Conservation (phyloP, 73 alveolate genomes). For the Paramecium octaurelia region DNA sequence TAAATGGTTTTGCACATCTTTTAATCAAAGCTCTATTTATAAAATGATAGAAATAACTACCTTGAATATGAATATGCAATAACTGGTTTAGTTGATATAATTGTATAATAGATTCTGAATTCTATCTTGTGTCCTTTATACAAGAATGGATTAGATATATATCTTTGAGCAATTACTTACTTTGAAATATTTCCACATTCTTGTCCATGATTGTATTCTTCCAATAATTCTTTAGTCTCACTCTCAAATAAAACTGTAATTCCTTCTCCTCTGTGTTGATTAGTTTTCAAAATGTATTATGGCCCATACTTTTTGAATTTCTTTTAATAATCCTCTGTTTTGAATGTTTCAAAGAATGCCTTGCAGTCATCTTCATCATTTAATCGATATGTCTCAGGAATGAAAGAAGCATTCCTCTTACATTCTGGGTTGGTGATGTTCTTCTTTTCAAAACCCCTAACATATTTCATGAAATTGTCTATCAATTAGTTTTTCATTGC, state of each 20-base stretch:
- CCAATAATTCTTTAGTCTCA: not conserved
- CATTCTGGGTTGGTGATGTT: constrained; percentile 30
- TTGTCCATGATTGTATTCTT: constrained; percentile 38
- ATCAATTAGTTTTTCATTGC: constrained; percentile 29
- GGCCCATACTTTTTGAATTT: constrained; percentile 41
- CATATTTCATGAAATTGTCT: constrained; percentile 27
- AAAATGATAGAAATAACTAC: not conserved
- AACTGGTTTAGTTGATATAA: constrained; percentile 53
- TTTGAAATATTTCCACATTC: constrained; percentile 36
- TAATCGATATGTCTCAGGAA: constrained; percentile 51
- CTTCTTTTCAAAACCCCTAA: not conserved
- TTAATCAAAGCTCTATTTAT: constrained; percentile 24
- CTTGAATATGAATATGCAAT: constrained; percentile 50
- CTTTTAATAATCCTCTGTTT: constrained; percentile 23
- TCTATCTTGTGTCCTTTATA: constrained; percentile 53
- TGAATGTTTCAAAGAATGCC: constrained; percentile 14
- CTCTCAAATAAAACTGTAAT: constrained; percentile 10
- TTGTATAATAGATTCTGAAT: constrained; percentile 54
- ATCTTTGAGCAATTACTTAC: constrained; percentile 39
- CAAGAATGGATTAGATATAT: constrained; percentile 48
- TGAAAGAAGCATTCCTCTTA: constrained; percentile 39
- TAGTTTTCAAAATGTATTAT: constrained; percentile 9
- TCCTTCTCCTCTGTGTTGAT: constrained; percentile 61
- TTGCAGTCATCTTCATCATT: constrained; percentile 57
- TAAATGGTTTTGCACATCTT: constrained; percentile 51